Evolutionary conservation across 306 rosid species (phyloP).

Genomic region (Lotus japonicus): DNA sequence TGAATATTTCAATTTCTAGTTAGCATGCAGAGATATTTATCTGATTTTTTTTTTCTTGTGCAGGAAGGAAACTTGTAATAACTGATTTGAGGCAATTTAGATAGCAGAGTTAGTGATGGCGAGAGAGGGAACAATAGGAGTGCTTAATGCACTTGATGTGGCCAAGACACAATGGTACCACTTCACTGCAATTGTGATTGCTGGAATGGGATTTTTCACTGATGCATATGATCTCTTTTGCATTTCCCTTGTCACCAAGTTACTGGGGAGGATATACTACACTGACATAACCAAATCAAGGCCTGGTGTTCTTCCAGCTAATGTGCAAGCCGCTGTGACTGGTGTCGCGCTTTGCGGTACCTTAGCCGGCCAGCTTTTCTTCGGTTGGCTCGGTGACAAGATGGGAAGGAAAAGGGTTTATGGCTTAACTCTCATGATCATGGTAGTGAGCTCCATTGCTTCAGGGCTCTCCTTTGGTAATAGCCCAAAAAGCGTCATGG

Average conservation of each 20-base stretch:
- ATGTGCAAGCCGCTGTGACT: conserved; percentile 59
- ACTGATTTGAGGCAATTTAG: background rate
- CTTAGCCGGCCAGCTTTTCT: conserved; percentile 73
- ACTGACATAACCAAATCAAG: background rate
- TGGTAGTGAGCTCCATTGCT: conserved; percentile 66
- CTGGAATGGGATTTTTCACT: conserved; percentile 96
- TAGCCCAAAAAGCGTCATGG: conserved; percentile 36
- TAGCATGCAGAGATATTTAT: too few species aligned
- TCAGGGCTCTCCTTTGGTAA: conserved; percentile 62
- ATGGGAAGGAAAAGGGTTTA: conserved; percentile 73
- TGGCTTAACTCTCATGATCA: conserved; percentile 65
- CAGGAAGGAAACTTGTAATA: conserved; percentile 23
- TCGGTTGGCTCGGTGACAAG: conserved; percentile 98
- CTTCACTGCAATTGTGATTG: conserved; percentile 84
- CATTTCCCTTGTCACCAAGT: conserved; percentile 71
- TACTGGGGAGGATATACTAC: conserved; percentile 64
- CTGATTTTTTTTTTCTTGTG: background rate
- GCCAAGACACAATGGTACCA: conserved; percentile 88
- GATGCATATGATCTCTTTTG: conserved; percentile 92
- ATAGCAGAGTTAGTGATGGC: conserved; percentile 31
- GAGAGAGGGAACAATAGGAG: conserved; percentile 30
- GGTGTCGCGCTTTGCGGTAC: conserved; percentile 85
- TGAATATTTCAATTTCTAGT: too few species aligned
- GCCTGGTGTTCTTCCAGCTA: conserved; percentile 72
- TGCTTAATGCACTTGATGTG: conserved; percentile 73